phyloP scores from a whole-genome alignment of 75 land plant genomes.

The Picea sitchensis region DNA sequence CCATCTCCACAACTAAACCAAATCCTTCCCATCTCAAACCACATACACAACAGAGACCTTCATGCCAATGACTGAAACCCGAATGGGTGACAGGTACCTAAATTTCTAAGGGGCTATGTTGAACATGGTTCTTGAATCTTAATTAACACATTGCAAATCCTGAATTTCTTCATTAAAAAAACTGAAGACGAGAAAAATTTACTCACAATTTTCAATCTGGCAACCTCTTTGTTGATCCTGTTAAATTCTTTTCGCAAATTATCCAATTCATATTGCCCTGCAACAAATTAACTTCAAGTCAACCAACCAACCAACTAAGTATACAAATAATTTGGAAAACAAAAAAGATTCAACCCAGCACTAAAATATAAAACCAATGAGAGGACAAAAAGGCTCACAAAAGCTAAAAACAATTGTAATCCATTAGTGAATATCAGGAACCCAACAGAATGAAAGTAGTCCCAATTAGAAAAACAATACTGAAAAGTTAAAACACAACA shows the following conservation, averaged over 20 bases:
- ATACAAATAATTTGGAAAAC: too few relatives aligned
- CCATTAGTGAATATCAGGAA: too few relatives aligned
- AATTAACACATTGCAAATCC: too few relatives aligned
- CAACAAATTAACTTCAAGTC: not conserved
- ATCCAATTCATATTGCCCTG: slow-evolving; percentile 74
- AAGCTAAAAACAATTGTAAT: too few relatives aligned
- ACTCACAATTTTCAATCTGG: slow-evolving; percentile 57
- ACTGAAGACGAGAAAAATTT: not conserved
- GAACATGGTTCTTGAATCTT: not conserved
- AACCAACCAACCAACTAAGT: not conserved
- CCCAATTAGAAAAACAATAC: too few relatives aligned
- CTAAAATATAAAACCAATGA: not conserved
- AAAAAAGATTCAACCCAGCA: not conserved
- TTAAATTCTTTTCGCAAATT: slow-evolving; percentile 62
- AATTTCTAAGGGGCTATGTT: not conserved
- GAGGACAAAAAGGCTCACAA: not conserved
- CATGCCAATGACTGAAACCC: not conserved
- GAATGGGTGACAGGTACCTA: not conserved
- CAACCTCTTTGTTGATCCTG: slow-evolving; percentile 64
- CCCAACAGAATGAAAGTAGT: too few relatives aligned
- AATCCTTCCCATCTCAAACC: not conserved
- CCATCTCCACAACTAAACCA: not conserved
- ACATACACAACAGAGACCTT: not conserved
- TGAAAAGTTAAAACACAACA: not conserved
- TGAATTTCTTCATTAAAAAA: not conserved